A percentile compares a stretch with the other conserved stretches of the same genome.
These are phyloP conservation scores for Lactarius sanguifluus DNA, from an alignment of 768 basidiomycete genomes.

Conservation along the genomic window DNA sequence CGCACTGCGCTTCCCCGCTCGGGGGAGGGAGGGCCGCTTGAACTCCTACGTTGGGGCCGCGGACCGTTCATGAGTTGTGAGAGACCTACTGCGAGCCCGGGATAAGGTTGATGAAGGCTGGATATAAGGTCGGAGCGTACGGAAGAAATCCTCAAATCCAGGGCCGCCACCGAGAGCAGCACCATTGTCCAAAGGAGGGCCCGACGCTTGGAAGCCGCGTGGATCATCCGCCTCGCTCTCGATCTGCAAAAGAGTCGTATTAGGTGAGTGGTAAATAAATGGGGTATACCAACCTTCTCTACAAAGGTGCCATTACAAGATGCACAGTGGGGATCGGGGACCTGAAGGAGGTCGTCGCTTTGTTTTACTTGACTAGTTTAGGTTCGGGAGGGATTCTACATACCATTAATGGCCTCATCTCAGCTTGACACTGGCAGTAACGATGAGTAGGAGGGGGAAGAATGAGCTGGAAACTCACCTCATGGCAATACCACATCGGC, in stretches of 20 bases:
- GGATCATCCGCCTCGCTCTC: slow-evolving; percentile 77
- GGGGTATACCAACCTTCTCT: slow-evolving; percentile 55
- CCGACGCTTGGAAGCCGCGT: slow-evolving; percentile 54
- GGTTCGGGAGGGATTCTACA: slow-evolving; percentile 21
- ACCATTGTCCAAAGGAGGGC: slow-evolving; percentile 34
- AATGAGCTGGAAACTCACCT: slow-evolving; percentile 43
- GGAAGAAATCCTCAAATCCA: slow-evolving; percentile 48
- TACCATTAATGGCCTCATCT: slow-evolving; percentile 89
- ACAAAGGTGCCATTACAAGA: slow-evolving; percentile 82
- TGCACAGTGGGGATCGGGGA: slow-evolving; percentile 80
- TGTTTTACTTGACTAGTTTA: slow-evolving; percentile 20
- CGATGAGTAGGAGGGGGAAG: slow-evolving; percentile 10
- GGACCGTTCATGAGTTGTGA: slow-evolving; percentile 16
- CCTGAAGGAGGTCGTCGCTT: slow-evolving; percentile 40
- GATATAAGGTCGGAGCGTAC: slow-evolving; percentile 36
- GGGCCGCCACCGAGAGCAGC: slow-evolving; percentile 32
- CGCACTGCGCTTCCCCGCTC: slow-evolving; percentile 10
- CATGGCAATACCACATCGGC: slow-evolving; percentile 78
- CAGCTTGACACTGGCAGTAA: slow-evolving; percentile 68
- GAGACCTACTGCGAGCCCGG: slow-evolving; percentile 16
- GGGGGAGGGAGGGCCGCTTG: slow-evolving; percentile 10
- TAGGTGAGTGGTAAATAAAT: not conserved
- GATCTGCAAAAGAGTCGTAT: slow-evolving; percentile 47
- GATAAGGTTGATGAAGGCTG: slow-evolving; percentile 1
- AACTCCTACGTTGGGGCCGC: slow-evolving; percentile 11